Evolutionary conservation across 2,329 filamentous ascomycete genomes (phyloP).

Genomic region (Ambrosiella cleistominuta): DNA sequence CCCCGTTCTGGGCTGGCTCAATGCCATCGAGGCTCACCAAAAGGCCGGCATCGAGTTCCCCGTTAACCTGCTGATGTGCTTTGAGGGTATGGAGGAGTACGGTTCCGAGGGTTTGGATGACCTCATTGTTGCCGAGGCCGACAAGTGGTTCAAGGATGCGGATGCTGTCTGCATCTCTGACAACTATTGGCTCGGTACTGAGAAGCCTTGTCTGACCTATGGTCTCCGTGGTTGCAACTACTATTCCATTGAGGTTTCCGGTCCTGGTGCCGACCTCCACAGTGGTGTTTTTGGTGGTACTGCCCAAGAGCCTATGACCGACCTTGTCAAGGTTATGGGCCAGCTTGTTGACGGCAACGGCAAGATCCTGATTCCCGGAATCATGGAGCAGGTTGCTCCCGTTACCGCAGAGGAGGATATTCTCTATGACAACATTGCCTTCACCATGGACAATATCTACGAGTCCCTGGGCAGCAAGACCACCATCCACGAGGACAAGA

Average conservation of each 20-base stretch:
- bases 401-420: constrained; percentile 70
- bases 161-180: constrained; percentile 97
- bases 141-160: constrained; percentile 86
- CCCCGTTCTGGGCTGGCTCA: constrained; percentile 90
- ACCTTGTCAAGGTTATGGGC: constrained; percentile 65
- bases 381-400: constrained; percentile 82
- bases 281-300: constrained; percentile 94
- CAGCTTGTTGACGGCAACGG: constrained; percentile 77
- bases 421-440: constrained; percentile 79
- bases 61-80: constrained; percentile 97
- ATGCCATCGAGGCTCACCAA: constrained; percentile 94
- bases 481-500: constrained; percentile 74
- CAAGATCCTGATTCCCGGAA: constrained; percentile 85
- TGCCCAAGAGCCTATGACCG: constrained; percentile 96
- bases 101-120: constrained; percentile 93
- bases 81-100: constrained; percentile 99
- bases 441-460: constrained; percentile 90
- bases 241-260: constrained; percentile 80
- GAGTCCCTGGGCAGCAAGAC: constrained; percentile 82
- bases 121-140: constrained; percentile 77
- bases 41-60: constrained; percentile 88
- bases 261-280: constrained; percentile 85
- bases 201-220: constrained; percentile 96
- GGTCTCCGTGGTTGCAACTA: constrained; percentile 96
- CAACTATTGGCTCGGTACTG: constrained; percentile 98